These are phyloP conservation scores for Phytopythium vexans DNA, from an alignment of 352 stramenopile genomes.

Conservation along the genomic window DNA sequence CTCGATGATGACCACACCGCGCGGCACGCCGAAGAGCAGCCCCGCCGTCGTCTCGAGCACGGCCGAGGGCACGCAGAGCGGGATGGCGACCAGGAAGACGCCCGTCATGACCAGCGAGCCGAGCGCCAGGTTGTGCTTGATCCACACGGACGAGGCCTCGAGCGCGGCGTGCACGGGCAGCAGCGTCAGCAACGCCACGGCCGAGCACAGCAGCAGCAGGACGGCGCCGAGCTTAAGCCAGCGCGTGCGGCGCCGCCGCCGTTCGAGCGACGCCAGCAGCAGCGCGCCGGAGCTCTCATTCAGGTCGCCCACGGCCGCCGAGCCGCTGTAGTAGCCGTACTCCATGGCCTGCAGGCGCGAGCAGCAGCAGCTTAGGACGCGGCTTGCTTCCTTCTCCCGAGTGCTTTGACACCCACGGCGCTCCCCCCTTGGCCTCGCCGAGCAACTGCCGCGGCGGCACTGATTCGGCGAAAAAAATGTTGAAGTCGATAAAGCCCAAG, in stretches of 20 bases:
- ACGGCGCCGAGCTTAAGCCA: constrained; percentile 24
- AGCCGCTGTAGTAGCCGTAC: constrained; percentile 7
- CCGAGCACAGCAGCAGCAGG: constrained; percentile 6
- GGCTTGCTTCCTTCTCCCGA: no score
- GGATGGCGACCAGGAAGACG: constrained; percentile 63
- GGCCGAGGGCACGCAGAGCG: constrained; percentile 65
- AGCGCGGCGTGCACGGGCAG: constrained; percentile 52
- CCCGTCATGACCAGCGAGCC: constrained; percentile 47
- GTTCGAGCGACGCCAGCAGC: constrained; percentile 7
- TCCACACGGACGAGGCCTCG: constrained; percentile 37
- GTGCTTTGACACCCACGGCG: no score
- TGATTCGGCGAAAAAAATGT: background rate
- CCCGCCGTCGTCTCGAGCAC: constrained; percentile 62
- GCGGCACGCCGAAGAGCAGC: constrained; percentile 57
- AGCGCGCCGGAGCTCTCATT: constrained; percentile 9
- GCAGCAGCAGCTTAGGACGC: no score
- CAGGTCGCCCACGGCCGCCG: constrained; percentile 8
- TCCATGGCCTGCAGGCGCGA: background rate
- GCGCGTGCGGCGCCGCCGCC: constrained; percentile 6
- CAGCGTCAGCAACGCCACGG: constrained; percentile 24
- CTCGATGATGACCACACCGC: constrained; percentile 51
- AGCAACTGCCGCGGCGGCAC: no score
- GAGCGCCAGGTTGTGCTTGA: constrained; percentile 41
- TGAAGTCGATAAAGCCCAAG: no score
- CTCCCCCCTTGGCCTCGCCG: no score